Evolutionary conservation across 331 rosid species (phyloP).

Genomic region (Prunus yedoensis): DNA sequence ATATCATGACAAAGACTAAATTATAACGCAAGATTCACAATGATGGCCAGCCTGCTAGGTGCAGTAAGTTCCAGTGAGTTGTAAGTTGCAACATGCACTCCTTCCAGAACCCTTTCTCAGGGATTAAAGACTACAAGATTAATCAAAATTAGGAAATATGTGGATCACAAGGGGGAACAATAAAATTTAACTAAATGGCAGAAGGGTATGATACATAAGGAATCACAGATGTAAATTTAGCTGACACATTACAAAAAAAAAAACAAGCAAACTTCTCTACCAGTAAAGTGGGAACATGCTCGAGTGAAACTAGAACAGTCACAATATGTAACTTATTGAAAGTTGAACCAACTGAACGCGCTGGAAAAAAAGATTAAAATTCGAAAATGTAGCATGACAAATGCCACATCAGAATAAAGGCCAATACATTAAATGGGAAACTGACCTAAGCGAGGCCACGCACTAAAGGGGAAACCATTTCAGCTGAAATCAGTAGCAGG

Average conservation of each 20-base stretch:
- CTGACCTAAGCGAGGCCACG: constrained; percentile 82
- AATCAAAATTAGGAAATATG: constrained; percentile 18
- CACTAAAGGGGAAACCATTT: constrained; percentile 86
- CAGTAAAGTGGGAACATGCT: constrained; percentile 1
- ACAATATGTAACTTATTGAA: constrained; percentile 40
- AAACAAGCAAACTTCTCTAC: constrained; percentile 20
- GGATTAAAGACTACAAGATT: constrained; percentile 31
- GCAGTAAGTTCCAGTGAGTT: constrained; percentile 24
- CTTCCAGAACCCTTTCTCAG: neutral
- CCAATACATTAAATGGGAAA: constrained; percentile 60
- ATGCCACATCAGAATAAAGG: constrained; percentile 53
- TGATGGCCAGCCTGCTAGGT: constrained; percentile 15
- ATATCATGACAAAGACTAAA: neutral
- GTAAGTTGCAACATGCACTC: constrained; percentile 17
- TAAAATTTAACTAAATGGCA: constrained; percentile 16
- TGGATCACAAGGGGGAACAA: constrained; percentile 9
- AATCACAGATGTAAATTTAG: constrained; percentile 17
- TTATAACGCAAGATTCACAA: constrained; percentile 7
- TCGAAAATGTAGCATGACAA: constrained; percentile 48
- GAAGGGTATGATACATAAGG: constrained; percentile 21
- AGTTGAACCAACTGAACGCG: constrained; percentile 41
- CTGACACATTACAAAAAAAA: constrained; percentile 18
- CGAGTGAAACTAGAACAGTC: constrained; percentile 37
- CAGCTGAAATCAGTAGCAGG: constrained; percentile 90
- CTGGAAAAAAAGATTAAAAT: constrained; percentile 41